Evolutionary conservation across 2,329 filamentous ascomycete genomes (phyloP).

Genomic region (Fusarium napiforme): DNA sequence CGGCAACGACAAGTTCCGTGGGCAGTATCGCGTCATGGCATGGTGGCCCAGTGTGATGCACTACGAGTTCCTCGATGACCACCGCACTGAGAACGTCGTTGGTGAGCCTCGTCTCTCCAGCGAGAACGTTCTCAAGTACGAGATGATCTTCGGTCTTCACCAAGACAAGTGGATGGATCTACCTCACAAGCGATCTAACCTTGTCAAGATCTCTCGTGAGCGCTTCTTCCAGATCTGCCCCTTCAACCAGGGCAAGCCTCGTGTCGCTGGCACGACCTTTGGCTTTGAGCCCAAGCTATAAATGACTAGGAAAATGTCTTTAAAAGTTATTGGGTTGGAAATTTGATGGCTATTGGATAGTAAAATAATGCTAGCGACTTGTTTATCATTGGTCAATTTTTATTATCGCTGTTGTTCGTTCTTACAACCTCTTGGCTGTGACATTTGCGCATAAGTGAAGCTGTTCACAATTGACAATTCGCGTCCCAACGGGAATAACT

Average conservation of each 20-base stretch:
- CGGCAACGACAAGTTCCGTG: slow-evolving; percentile 67
- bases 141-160: slow-evolving; percentile 77
- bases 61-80: slow-evolving; percentile 70
- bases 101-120: slow-evolving; percentile 80
- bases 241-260: slow-evolving; percentile 64
- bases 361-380: slow-evolving; percentile 19
- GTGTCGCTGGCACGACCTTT: slow-evolving; percentile 63
- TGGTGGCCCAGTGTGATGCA: slow-evolving; percentile 72
- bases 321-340: neutral
- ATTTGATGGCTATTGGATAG: neutral
- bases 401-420: neutral
- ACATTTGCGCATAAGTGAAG: neutral
- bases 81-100: slow-evolving; percentile 65
- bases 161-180: slow-evolving; percentile 78
- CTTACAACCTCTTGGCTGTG: slow-evolving; percentile 6
- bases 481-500: neutral
- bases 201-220: slow-evolving; percentile 71
- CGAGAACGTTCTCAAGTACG: slow-evolving; percentile 75
- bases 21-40: slow-evolving; percentile 67
- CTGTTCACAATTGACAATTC: neutral
- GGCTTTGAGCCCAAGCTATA: slow-evolving; percentile 61
- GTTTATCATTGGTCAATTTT: slow-evolving; percentile 6
- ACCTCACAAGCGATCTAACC: slow-evolving; percentile 76
- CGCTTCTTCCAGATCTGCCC: slow-evolving; percentile 76
- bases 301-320: neutral